These are phyloP conservation scores for Spencermartinsiella europaea DNA, from an alignment of 805 yeast species.

Conservation along the genomic window DNA sequence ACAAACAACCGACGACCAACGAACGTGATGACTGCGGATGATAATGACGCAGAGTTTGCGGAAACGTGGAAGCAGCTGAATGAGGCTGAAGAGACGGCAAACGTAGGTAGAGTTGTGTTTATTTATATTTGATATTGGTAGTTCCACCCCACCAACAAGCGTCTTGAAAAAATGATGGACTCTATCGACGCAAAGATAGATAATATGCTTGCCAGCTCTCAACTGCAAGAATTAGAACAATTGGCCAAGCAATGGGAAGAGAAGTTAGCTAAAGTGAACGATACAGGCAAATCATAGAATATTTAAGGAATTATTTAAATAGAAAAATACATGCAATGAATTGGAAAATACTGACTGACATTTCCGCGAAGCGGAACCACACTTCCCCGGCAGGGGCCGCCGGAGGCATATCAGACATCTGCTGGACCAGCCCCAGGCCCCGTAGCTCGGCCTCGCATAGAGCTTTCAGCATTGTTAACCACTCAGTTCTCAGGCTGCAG, in stretches of 20 bases:
- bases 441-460: too few relatives aligned
- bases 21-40: constrained; percentile 1
- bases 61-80: constrained; percentile 55
- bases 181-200: constrained; percentile 61
- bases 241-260: constrained; percentile 7
- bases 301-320: too few relatives aligned
- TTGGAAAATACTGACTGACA: too few relatives aligned
- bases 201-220: constrained; percentile 34
- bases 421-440: too few relatives aligned
- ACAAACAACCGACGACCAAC: too few relatives aligned
- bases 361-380: too few relatives aligned
- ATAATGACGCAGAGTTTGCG: constrained; percentile 36
- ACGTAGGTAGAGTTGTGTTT: constrained; percentile 30
- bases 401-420: too few relatives aligned
- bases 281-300: background rate
- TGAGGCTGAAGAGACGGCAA: constrained; percentile 65
- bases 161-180: constrained; percentile 61
- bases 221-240: constrained; percentile 32
- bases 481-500: too few relatives aligned
- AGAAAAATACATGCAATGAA: background rate
- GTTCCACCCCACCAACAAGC: constrained; percentile 22
- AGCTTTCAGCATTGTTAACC: too few relatives aligned
- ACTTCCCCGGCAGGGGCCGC: too few relatives aligned
- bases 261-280: constrained; percentile 1
- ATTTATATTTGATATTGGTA: too few relatives aligned